Evolutionary conservation across 495 filamentous ascomycete species (phyloP), one percentile per base, ranked within the genome.

Genomic region (Ascobolus immersus): DNA sequence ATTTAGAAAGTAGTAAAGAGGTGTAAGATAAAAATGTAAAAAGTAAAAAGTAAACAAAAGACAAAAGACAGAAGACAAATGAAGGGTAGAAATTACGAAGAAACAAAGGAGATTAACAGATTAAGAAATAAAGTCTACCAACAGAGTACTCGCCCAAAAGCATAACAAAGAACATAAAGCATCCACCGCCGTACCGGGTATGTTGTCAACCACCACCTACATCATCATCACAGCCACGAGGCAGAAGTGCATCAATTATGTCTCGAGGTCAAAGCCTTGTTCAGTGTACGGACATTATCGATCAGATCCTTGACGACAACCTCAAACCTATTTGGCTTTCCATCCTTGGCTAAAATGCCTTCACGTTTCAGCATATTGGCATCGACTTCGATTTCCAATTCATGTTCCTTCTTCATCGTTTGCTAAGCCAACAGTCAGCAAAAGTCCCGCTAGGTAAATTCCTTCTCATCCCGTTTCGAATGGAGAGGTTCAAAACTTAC

Each of bases 371-470:
- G 45, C 27, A 66, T 65, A 4, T 54, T 57, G 0, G 69, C 64
- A 9, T 71, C 71, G 5, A 90, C 46, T 53, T 93, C 82, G 25
- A 93, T 60, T 46, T 93, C 82, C 6, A 91, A 64, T 49, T 93
- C 82, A 47, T 90, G 79, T 36, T 79, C 72, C 41, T 81, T 84
- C 7, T 73, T 45, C 44, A 32, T 52, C 42, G 46, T 63, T 55
- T 38, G 49, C 60, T 62, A 4, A 14, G n/a, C n/a, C n/a, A 26
- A 27, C 25, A 27, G 41, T 49, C 28, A 29, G 9, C 12, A n/a
- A 11, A 23, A 15, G 7, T 34, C 28, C 27, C 24, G 20, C 6
- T 6, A n/a, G 13, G 9, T 11, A 8, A 7, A 15, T 48, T 48
- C 5, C 11, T 37, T 5, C 17, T 17, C 21, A 35, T 8, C 19